These are phyloP conservation scores for Podaxis sp. DNA, from an alignment of 768 basidiomycete species.

Conservation along the genomic window DNA sequence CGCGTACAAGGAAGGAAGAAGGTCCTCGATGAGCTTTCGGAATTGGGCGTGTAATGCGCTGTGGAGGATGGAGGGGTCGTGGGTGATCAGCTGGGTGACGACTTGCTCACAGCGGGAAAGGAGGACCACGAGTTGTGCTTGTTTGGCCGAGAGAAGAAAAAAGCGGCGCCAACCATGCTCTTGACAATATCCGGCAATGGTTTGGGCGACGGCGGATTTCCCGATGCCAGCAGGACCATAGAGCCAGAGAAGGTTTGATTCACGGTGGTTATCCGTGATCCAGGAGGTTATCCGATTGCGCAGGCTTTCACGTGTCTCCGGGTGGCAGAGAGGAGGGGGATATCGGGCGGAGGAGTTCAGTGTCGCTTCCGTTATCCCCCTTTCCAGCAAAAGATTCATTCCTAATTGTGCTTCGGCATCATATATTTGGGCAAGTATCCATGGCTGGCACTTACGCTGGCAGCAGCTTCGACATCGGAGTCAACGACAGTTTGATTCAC, in stretches of 20 bases:
- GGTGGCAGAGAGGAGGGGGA: neutral
- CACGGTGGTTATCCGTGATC: neutral
- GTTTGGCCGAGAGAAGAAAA: neutral
- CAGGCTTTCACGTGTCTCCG: neutral
- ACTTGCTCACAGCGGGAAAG: neutral
- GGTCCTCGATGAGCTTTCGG: neutral
- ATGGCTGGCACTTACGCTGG: neutral
- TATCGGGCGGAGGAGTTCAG: neutral
- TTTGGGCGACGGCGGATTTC: conserved; percentile 3
- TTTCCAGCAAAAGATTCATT: neutral
- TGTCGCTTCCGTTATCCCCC: neutral
- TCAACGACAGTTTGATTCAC: neutral
- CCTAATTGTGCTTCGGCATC: neutral
- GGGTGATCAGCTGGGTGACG: neutral
- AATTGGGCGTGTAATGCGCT: neutral
- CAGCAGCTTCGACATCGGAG: neutral
- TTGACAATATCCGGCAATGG: neutral
- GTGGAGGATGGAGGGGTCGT: neutral
- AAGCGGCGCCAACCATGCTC: neutral
- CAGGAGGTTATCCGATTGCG: neutral
- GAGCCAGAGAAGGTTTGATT: neutral
- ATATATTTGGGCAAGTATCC: neutral
- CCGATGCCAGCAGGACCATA: conserved; percentile 3
- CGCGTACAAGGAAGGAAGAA: neutral
- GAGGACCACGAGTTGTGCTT: neutral